Base-by-base conservation (phyloP, 1,139 yeast species). In the Taphrina confusa region DNA sequence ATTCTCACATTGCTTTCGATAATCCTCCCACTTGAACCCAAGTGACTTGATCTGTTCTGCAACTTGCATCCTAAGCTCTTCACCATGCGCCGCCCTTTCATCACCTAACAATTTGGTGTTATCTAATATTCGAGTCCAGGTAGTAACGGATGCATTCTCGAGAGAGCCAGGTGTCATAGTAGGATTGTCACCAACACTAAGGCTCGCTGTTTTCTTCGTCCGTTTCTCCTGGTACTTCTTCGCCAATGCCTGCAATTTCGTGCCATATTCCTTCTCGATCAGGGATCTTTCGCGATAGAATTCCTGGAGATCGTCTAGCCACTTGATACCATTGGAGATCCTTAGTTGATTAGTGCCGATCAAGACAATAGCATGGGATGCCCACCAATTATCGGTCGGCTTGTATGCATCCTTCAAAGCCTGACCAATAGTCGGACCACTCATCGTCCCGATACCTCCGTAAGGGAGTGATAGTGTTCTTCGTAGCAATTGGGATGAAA, bases 141-240 rank as follows among this genome's bases (percentile, higher is more conserved):
- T 82, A n/a, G 89, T 96, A 65, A 91, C 74, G n/a, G 89, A 80
- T 0, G 97, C 96, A 65, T 88, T 81, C 70, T 94, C 98, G 57
- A 92, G 76, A 0, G 97, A 90, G 0, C 99, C 98, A 0, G 98
- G 97, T 0, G 99, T 92, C 60, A 88, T 80, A 49, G 83, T 81
- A 0, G 99, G 98, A 27, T 82, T 81, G 65, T 89, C 96, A 27
- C 99, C 99, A 5, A 94, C 98, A 37, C 92, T 83, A 34, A 94
- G 74, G 22, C 75, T 73, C 0, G 94, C 81, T 27, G 89, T 78
- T 11, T 78, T 73, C 67, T 82, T 82, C 44, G 95, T 85, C 70
- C 91, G 89, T 72, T 82, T 86, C 62, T 84, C 87, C 68, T 88
- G 83, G 67, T 83, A 87, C 64, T 82, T 87, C 62, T 83, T 76